Conservation (phyloP, 768 basidiomycete species). For the Xerocomellus dryophilus region DNA sequence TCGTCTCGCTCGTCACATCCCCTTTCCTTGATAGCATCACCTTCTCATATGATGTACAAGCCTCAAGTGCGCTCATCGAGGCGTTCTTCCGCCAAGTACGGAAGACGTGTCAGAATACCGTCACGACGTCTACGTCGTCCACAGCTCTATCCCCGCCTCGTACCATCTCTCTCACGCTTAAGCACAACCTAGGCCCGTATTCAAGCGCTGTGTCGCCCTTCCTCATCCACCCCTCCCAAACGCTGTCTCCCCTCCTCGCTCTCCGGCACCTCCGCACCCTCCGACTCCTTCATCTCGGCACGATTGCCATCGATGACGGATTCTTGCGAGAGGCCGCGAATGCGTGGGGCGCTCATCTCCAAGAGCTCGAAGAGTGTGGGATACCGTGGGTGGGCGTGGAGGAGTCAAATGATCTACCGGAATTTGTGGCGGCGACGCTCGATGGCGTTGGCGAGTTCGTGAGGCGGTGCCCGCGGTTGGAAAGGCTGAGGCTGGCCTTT, state of each 20-base stretch:
- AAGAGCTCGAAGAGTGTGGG: constrained; percentile 27
- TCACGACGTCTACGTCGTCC: background rate
- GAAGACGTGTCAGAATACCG: constrained; percentile 11
- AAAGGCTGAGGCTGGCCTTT: constrained; percentile 23
- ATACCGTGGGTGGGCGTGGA: constrained; percentile 27
- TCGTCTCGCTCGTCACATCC: constrained; percentile 26
- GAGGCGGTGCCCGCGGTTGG: constrained; percentile 16
- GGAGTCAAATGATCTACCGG: constrained; percentile 10
- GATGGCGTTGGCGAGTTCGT: constrained; percentile 22
- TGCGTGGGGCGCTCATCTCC: constrained; percentile 27
- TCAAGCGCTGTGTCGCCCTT: constrained; percentile 23
- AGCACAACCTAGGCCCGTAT: constrained; percentile 24
- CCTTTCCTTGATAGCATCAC: constrained; percentile 20
- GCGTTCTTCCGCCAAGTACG: constrained; percentile 25
- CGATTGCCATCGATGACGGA: constrained; percentile 26
- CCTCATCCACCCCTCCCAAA: constrained; percentile 24
- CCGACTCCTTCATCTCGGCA: constrained; percentile 25
- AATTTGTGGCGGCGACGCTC: constrained; percentile 18
- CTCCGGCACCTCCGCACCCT: constrained; percentile 21
- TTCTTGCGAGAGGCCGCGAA: constrained; percentile 26
- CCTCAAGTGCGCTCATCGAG: constrained; percentile 17
- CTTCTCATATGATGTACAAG: constrained; percentile 29
- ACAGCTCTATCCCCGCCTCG: background rate
- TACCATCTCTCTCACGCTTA: constrained; percentile 25
- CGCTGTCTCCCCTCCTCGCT: constrained; percentile 23